Evolutionary conservation across 2,329 filamentous ascomycete genomes (phyloP), one percentile per base, ranked within the genome.

Genomic region (Aspergillus amoenus): DNA sequence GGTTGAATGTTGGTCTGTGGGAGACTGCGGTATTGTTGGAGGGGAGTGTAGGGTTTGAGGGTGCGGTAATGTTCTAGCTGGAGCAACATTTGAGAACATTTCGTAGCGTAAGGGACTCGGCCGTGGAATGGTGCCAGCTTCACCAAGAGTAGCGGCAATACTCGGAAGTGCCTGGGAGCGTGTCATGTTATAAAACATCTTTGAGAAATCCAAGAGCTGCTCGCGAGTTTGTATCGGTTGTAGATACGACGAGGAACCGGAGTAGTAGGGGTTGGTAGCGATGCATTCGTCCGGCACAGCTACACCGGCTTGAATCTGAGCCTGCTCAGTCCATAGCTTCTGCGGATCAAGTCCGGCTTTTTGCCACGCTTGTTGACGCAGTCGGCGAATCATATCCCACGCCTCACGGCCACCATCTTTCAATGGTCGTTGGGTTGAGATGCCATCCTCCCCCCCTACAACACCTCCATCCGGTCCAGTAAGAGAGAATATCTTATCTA

Each of bases 321-420:
- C 75, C 48, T 76, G 70, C 60, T 79, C 76, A 1, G 78, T 79
- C 78, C 78, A 80, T 12, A 79, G 67, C 27, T 76, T 70, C 21
- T 74, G 68, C 0, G 78, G 78, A 64, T 80, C 73, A 3, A 80
- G 72, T 2, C 78, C 77, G 11, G 77, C 78, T 60, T 76, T 79
- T 58, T 78, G 74, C 78, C 78, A 80, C 45, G 76, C 77, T 46
- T 79, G 77, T 42, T 77, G 74, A 4, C 78, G 76, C 18, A 80
- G 69, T 15, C 76, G 69, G 32, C 76, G 74, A 55, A 80, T 74
- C 78, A 79, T 79, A 47, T 76, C 73, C 78, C 78, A 80, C 11
- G 77, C 78, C 66, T 80, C 77, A 44, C 74, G 72, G n/a, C 78
- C 78, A 15, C 78, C 78, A 50, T 80, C 78, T 53, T 77, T 76